Evolutionary conservation across 1,284 basidiomycete species (phyloP).

Genomic region (Austroboletus novae-zelandiae): DNA sequence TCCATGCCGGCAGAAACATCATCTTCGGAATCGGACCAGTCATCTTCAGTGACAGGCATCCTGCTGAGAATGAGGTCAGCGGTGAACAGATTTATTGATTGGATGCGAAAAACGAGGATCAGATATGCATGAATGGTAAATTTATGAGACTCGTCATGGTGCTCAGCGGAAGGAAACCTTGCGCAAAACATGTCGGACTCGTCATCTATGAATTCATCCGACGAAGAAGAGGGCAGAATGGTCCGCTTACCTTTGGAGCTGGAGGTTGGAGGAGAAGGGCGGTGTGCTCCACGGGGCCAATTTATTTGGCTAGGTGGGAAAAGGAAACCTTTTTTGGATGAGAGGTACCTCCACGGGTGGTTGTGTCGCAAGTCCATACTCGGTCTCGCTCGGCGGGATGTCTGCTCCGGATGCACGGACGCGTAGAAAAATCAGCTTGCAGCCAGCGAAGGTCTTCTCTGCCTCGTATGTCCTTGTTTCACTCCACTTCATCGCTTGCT

Average conservation of each 20-base stretch:
- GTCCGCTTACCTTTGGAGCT: constrained; percentile 28
- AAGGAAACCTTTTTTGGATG: constrained; percentile 17
- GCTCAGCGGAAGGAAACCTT: constrained; percentile 58
- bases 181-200: constrained; percentile 68
- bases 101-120: constrained; percentile 39
- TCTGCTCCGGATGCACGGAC: constrained; percentile 66
- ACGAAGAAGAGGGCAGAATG: constrained; percentile 10
- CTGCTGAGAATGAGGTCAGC: constrained; percentile 19
- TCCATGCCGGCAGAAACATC: constrained; percentile 54
- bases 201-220: constrained; percentile 83
- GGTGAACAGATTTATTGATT: constrained; percentile 11
- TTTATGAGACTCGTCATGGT: constrained; percentile 62
- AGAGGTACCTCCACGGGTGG: neutral
- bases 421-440: constrained; percentile 63
- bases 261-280: neutral
- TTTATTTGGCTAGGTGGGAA: constrained; percentile 23
- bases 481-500: neutral
- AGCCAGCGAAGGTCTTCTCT: constrained; percentile 48
- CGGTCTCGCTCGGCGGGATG: constrained; percentile 40
- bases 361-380: neutral
- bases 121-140: constrained; percentile 91
- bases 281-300: neutral
- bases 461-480: constrained; percentile 47
- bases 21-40: constrained; percentile 79
- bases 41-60: constrained; percentile 47